Evolutionary conservation across 31 red algal genomes (phyloP).

Genomic region (Odonthalia washingtoniensis): DNA sequence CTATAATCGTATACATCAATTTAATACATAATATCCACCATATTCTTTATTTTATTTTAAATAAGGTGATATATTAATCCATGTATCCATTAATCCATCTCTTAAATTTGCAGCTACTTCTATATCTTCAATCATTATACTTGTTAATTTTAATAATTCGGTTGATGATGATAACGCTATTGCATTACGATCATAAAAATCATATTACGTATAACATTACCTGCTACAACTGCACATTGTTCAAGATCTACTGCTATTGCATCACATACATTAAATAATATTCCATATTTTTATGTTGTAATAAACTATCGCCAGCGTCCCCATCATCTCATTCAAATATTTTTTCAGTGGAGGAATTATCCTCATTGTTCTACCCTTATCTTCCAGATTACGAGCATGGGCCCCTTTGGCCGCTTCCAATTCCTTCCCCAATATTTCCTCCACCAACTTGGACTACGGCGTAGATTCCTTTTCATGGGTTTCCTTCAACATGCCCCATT

Average conservation of each 20-base stretch:
- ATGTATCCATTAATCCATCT: constrained; percentile 84
- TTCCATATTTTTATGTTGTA: constrained; percentile 68
- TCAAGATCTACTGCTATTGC: constrained; percentile 70
- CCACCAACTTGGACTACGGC: constrained; percentile 45
- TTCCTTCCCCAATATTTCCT: constrained; percentile 63
- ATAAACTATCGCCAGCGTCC: constrained; percentile 41
- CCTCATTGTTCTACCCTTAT: constrained; percentile 65
- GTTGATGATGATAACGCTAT: no score
- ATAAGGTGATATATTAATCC: constrained; percentile 83
- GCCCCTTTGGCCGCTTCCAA: constrained; percentile 63
- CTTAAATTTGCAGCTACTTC: constrained; percentile 63
- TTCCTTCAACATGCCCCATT: constrained; percentile 81
- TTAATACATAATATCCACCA: constrained; percentile 58
- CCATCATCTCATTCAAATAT: constrained; percentile 28
- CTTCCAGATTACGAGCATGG: constrained; percentile 70
- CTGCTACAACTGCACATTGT: constrained; percentile 70
- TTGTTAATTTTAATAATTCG: no score
- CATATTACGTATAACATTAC: no score
- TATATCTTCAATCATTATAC: no score
- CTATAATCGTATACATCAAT: constrained; percentile 59
- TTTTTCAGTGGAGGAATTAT: constrained; percentile 62
- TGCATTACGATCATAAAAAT: no score
- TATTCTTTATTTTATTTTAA: constrained; percentile 51
- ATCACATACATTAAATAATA: constrained; percentile 81
- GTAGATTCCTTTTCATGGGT: no score